These are phyloP conservation scores for Cornus controversa DNA, from an alignment of 148 eudicot species.

Conservation along the genomic window DNA sequence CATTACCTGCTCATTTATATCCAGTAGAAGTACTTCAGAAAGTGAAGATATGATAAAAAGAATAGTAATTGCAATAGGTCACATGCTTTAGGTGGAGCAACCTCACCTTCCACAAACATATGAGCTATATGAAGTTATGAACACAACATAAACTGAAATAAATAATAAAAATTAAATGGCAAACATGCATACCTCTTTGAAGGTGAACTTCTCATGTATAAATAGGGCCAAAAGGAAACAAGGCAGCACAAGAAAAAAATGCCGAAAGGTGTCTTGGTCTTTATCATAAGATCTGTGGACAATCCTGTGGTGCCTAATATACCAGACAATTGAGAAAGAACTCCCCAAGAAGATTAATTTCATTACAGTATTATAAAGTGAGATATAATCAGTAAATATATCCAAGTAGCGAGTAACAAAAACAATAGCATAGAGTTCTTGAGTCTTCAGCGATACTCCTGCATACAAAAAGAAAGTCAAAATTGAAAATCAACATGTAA, in stretches of 20 bases:
- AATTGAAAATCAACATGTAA: not conserved
- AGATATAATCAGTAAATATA: slow-evolving; percentile 73
- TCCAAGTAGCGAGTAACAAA: slow-evolving; percentile 96
- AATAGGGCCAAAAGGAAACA: slow-evolving; percentile 72
- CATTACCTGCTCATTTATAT: slow-evolving; percentile 62
- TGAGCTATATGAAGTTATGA: not conserved
- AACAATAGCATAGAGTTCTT: slow-evolving; percentile 92
- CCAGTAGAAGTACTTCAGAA: slow-evolving; percentile 14
- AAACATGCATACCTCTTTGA: slow-evolving; percentile 64
- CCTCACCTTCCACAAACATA: not conserved
- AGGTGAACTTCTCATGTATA: slow-evolving; percentile 68
- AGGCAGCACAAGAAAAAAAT: slow-evolving; percentile 73
- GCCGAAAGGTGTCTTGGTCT: slow-evolving; percentile 97
- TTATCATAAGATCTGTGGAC: slow-evolving; percentile 92
- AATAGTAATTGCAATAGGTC: not conserved
- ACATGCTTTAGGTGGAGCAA: not conserved
- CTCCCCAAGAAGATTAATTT: slow-evolving; percentile 87
- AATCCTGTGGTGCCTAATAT: slow-evolving; percentile 85
- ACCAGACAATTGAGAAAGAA: slow-evolving; percentile 93
- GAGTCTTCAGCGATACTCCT: slow-evolving; percentile 96
- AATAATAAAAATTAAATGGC: not conserved
- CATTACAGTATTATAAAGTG: slow-evolving; percentile 83
- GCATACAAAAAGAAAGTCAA: slow-evolving; percentile 16
- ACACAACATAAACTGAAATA: not conserved
- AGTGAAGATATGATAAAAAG: slow-evolving; percentile 1